phyloP scores from a whole-genome alignment of 1,284 basidiomycete species.

The Hymenochaete sp. region DNA sequence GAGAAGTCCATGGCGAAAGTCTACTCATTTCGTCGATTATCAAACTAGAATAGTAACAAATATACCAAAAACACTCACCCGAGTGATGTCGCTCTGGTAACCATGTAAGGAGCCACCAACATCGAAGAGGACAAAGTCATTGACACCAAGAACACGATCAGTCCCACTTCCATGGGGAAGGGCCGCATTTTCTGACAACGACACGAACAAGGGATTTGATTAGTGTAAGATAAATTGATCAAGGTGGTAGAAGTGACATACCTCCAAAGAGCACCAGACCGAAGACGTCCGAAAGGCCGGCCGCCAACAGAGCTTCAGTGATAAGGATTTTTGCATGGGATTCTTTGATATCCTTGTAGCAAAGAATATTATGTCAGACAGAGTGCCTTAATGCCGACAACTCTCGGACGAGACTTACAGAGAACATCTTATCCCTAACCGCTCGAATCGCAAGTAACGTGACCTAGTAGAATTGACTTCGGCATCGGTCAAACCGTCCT shows the following conservation, averaged over 20 bases:
- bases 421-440: constrained; percentile 50
- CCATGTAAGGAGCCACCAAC: constrained; percentile 63
- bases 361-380: too few relatives aligned
- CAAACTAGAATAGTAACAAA: neutral
- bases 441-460: constrained; percentile 68
- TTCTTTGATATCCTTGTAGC: constrained; percentile 37
- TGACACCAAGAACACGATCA: constrained; percentile 45
- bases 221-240: neutral
- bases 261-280: constrained; percentile 74
- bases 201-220: neutral
- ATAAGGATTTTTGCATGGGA: constrained; percentile 30
- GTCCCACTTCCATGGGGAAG: constrained; percentile 76
- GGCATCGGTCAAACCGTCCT: constrained; percentile 4
- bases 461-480: constrained; percentile 36
- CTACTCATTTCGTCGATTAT: constrained; percentile 28
- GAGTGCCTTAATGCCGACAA: too few relatives aligned
- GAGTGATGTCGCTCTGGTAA: constrained; percentile 70
- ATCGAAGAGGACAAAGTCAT: constrained; percentile 75
- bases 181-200: constrained; percentile 66
- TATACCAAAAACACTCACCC: constrained; percentile 36
- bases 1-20: constrained; percentile 61
- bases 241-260: constrained; percentile 22
- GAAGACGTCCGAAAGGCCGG: constrained; percentile 50
- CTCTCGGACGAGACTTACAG: constrained; percentile 68
- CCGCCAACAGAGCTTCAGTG: constrained; percentile 46